Evolutionary conservation across 805 yeast species (phyloP).

Genomic region (Lachancea fermentati): DNA sequence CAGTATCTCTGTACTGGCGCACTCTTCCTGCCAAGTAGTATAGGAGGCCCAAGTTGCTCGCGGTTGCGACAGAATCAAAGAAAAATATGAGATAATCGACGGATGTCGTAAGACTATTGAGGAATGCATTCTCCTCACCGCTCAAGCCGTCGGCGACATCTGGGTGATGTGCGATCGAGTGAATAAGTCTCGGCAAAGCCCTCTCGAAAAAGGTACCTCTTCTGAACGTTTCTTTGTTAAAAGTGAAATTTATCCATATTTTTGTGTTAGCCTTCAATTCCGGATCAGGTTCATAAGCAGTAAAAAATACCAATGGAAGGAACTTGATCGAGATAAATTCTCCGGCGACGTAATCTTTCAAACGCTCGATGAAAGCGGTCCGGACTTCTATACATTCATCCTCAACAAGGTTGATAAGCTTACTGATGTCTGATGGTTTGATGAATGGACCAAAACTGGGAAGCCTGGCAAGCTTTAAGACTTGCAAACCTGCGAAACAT

Average conservation of each 20-base stretch:
- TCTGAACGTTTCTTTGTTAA: constrained; percentile 28
- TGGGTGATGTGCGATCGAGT: constrained; percentile 65
- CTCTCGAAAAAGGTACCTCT: constrained; percentile 55
- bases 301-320: constrained; percentile 60
- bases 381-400: constrained; percentile 63
- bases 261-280: constrained; percentile 44
- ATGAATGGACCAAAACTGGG: constrained; percentile 49
- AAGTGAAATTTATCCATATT: constrained; percentile 69
- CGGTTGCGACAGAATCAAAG: constrained; percentile 52
- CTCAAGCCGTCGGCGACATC: constrained; percentile 47
- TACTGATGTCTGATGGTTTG: constrained; percentile 45
- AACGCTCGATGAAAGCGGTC: constrained; percentile 39
- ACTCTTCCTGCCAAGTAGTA: constrained; percentile 74
- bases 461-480: constrained; percentile 58
- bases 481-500: constrained; percentile 57
- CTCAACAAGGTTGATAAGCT: constrained; percentile 54
- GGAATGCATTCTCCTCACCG: constrained; percentile 25
- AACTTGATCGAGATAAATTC: constrained; percentile 58
- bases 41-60: constrained; percentile 63
- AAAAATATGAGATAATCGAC: constrained; percentile 56
- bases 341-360: constrained; percentile 47
- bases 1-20: constrained; percentile 67
- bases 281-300: constrained; percentile 68
- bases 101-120: constrained; percentile 48
- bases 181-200: constrained; percentile 59